These are phyloP conservation scores for Populus ilicifolia DNA, from an alignment of 345 rosid genomes.

Conservation along the genomic window DNA sequence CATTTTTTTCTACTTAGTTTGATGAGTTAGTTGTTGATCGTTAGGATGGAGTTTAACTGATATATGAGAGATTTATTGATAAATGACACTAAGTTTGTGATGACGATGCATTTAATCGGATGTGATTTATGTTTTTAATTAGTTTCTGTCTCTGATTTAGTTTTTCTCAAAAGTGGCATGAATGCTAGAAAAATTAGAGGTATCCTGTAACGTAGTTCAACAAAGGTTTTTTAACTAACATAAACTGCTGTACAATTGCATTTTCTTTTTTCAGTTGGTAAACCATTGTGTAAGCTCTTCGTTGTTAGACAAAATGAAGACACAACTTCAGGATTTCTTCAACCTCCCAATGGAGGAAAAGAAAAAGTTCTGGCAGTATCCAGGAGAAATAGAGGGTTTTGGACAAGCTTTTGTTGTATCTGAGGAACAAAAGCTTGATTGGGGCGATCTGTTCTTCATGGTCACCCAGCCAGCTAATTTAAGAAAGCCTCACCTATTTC, in stretches of 20 bases:
- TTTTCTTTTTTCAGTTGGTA: not conserved
- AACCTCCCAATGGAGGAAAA: slow-evolving; percentile 30
- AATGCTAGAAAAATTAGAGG: too few relatives aligned
- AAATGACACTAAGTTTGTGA: too few relatives aligned
- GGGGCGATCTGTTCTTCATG: slow-evolving; percentile 28
- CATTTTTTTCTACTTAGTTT: too few relatives aligned
- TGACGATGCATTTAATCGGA: too few relatives aligned
- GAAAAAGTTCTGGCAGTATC: slow-evolving; percentile 22
- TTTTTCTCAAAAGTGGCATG: too few relatives aligned
- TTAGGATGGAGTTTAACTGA: too few relatives aligned
- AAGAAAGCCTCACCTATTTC: slow-evolving; percentile 26
- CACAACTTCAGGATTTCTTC: slow-evolving; percentile 19
- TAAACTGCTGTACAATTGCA: not conserved
- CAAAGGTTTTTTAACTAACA: not conserved
- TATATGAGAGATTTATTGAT: too few relatives aligned
- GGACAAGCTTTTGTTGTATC: slow-evolving; percentile 27
- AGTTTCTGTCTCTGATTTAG: too few relatives aligned
- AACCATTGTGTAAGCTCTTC: slow-evolving; percentile 11
- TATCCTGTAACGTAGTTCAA: not conserved
- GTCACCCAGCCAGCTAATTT: slow-evolving; percentile 18
- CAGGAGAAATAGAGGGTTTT: slow-evolving; percentile 31
- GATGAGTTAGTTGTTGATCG: too few relatives aligned
- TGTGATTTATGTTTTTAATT: too few relatives aligned
- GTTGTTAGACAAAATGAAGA: slow-evolving; percentile 14
- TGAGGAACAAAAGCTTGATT: slow-evolving; percentile 33